phyloP scores from a whole-genome alignment of 495 filamentous ascomycete species.

The Aeminium ludgeri region DNA sequence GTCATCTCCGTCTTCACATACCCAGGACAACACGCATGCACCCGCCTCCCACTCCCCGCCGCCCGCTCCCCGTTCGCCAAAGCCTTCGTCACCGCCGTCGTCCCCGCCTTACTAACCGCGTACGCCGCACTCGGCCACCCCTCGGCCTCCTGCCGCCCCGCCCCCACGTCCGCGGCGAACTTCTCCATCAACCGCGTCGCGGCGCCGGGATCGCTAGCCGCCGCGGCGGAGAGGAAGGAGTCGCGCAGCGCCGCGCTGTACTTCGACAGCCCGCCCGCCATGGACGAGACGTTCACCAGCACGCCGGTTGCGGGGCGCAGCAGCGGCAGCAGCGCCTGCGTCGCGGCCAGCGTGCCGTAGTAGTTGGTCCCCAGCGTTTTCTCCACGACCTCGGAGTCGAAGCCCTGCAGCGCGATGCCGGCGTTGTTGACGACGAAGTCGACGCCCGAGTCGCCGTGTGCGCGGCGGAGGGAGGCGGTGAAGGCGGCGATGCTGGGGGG shows the following conservation, averaged over 20 bases:
- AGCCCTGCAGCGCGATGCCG: constrained; percentile 24
- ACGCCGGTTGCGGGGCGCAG: constrained; percentile 24
- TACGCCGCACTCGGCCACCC: constrained; percentile 34
- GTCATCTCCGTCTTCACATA: constrained; percentile 39
- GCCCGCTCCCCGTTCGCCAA: constrained; percentile 25
- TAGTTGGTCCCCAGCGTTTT: constrained; percentile 33
- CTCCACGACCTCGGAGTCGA: constrained; percentile 31
- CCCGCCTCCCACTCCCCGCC: constrained; percentile 22
- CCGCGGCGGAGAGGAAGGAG: constrained; percentile 24
- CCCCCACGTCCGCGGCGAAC: constrained; percentile 26
- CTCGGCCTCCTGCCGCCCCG: constrained; percentile 25
- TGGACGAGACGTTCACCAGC: constrained; percentile 32
- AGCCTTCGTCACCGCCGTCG: constrained; percentile 28
- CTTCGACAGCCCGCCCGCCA: constrained; percentile 26
- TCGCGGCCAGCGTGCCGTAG: constrained; percentile 30
- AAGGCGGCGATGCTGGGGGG: constrained; percentile 27
- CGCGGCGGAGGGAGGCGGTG: no score
- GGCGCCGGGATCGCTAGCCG: constrained; percentile 25
- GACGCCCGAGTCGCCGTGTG: constrained; percentile 18
- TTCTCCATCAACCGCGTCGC: constrained; percentile 29
- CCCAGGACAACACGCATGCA: constrained; percentile 39
- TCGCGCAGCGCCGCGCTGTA: constrained; percentile 25
- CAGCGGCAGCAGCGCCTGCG: constrained; percentile 28
- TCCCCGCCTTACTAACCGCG: constrained; percentile 30
- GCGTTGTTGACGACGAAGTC: constrained; percentile 37